A percentile compares a stretch with the other conserved stretches of the same genome.
These are phyloP conservation scores for Trypanosoma caninum DNA, from an alignment of 208 protist genomes.

Conservation along the genomic window DNA sequence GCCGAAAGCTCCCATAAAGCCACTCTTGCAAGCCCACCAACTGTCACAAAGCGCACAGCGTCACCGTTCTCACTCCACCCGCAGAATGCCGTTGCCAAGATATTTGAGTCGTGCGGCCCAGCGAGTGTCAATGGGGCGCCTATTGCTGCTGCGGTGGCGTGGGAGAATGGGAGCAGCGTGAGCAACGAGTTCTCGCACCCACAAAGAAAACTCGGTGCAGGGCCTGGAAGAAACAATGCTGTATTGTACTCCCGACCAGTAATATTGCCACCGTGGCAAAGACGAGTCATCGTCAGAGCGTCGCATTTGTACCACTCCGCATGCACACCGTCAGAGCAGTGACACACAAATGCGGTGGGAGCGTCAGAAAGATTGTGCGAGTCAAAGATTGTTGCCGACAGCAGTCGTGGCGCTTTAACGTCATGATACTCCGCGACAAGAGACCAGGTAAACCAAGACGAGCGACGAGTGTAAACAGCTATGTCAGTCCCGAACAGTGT, in stretches of 20 bases:
- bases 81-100: conserved; percentile 48
- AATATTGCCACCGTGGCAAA: conserved; percentile 32
- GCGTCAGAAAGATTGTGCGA: neutral
- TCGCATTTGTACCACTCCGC: conserved; percentile 18
- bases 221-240: conserved; percentile 28
- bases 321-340: conserved; percentile 61
- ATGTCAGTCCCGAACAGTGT: conserved; percentile 51
- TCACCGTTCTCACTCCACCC: neutral
- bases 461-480: conserved; percentile 29
- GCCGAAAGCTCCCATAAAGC: conserved; percentile 41
- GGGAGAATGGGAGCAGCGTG: conserved; percentile 9
- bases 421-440: conserved; percentile 35
- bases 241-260: conserved; percentile 76
- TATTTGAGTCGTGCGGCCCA: conserved; percentile 76
- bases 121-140: conserved; percentile 27
- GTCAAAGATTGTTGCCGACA: conserved; percentile 26
- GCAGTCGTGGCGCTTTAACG: conserved; percentile 52
- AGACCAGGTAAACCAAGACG: conserved; percentile 28
- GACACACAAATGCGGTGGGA: conserved; percentile 29
- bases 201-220: conserved; percentile 30
- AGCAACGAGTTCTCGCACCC: conserved; percentile 71
- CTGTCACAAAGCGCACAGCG: conserved; percentile 46
- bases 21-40: conserved; percentile 46
- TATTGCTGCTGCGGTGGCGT: neutral
- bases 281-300: conserved; percentile 6